Percentiles rank a stretch among this genome's conserved stretches.
Evolutionary conservation across 2,329 filamentous ascomycete genomes (phyloP).

Genomic region (Xylaria sp.): DNA sequence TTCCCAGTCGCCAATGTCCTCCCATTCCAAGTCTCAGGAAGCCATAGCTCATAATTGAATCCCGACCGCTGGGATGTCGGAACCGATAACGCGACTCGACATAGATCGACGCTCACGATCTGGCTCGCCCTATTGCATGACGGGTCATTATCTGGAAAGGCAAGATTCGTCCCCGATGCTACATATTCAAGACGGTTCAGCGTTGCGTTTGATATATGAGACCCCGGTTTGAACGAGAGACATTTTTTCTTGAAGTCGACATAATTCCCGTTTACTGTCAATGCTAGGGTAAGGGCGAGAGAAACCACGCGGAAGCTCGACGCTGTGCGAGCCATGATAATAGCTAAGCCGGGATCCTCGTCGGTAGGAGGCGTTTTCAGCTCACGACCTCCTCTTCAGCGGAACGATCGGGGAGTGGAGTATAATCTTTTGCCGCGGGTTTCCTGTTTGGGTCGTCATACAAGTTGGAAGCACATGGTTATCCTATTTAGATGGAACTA

Average conservation of each 20-base stretch:
- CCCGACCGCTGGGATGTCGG: conserved; percentile 53
- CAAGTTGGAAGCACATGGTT: too few relatives aligned
- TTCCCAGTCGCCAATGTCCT: conserved; percentile 62
- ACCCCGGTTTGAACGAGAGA: conserved; percentile 33
- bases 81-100: conserved; percentile 47
- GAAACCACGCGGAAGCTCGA: background rate
- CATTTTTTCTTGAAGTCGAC: conserved; percentile 32
- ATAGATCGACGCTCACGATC: conserved; percentile 41
- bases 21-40: conserved; percentile 58
- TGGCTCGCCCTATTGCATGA: conserved; percentile 38
- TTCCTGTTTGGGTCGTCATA: too few relatives aligned
- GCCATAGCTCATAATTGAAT: conserved; percentile 60
- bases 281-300: conserved; percentile 3
- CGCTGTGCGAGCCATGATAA: conserved; percentile 2
- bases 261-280: background rate
- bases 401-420: too few relatives aligned
- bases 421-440: too few relatives aligned
- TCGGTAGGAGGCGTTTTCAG: background rate
- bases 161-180: conserved; percentile 35
- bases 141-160: conserved; percentile 41
- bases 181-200: conserved; percentile 40
- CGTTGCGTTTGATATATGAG: conserved; percentile 25
- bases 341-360: background rate
- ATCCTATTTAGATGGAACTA: too few relatives aligned
- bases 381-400: too few relatives aligned